Evolutionary conservation across 2,329 filamentous ascomycete species (phyloP).

Genomic region (Sporothrix pseudoabietina): DNA sequence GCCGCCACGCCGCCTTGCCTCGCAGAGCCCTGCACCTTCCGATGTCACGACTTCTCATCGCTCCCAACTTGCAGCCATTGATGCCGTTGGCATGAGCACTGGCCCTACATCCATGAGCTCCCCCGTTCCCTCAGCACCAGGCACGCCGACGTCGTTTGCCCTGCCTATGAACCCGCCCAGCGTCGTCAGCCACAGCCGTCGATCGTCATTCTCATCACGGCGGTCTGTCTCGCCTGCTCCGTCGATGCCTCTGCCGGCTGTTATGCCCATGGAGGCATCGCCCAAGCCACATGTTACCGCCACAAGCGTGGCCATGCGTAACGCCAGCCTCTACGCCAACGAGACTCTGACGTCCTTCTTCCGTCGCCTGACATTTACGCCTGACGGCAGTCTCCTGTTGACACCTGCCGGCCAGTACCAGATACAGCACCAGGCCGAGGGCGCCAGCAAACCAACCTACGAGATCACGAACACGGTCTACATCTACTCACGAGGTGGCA

Average conservation of each 20-base stretch:
- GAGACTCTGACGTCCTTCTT: constrained; percentile 98
- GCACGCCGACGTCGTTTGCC: constrained; percentile 85
- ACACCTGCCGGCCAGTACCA: constrained; percentile 97
- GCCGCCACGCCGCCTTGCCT: constrained; percentile 86
- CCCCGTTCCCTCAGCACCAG: constrained; percentile 85
- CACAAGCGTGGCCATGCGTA: constrained; percentile 61
- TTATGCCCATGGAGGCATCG: constrained; percentile 90
- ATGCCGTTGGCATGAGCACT: constrained; percentile 56
- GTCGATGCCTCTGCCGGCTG: constrained; percentile 88
- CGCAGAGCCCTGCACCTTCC: constrained; percentile 86
- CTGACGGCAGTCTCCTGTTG: constrained; percentile 89
- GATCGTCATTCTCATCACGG: constrained; percentile 89
- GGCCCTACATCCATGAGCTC: constrained; percentile 56
- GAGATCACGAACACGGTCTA: constrained; percentile 97
- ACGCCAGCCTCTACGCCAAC: constrained; percentile 90
- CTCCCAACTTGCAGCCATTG: constrained; percentile 62
- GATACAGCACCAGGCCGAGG: constrained; percentile 66
- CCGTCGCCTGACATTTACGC: constrained; percentile 87
- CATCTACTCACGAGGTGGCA: constrained; percentile 92
- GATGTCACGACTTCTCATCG: constrained; percentile 63
- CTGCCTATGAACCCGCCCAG: constrained; percentile 94
- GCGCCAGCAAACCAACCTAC: constrained; percentile 68
- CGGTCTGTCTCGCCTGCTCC: constrained; percentile 92
- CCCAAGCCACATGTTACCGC: constrained; percentile 68
- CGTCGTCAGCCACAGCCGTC: constrained; percentile 83